Conservation (phyloP, 192 early-diverging fungal species). For the Coemansia sp. region DNA sequence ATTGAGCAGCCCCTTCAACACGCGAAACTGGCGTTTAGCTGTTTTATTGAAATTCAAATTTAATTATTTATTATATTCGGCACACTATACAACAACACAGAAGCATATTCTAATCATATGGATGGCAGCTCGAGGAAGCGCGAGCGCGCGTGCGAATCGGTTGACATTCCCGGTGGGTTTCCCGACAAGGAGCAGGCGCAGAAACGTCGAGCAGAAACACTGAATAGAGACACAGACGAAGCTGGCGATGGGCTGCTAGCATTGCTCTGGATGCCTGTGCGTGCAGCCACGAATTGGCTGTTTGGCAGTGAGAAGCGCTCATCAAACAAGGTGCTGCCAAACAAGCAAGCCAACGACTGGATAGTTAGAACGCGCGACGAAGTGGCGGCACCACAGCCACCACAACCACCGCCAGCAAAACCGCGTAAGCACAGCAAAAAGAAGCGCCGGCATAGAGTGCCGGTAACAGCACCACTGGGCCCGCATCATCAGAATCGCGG, state of each 20-base stretch:
- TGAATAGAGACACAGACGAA: background rate
- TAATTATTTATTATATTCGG: background rate
- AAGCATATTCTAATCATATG: background rate
- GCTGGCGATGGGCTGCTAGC: constrained; percentile 22
- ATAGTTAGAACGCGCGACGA: too few species aligned
- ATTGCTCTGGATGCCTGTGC: constrained; percentile 22
- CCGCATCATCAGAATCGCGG: background rate
- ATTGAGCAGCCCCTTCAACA: too few species aligned
- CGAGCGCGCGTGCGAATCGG: constrained; percentile 10
- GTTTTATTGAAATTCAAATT: too few species aligned
- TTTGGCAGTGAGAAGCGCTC: constrained; percentile 1
- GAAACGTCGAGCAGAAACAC: constrained; percentile 9
- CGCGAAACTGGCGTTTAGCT: too few species aligned
- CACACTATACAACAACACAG: background rate
- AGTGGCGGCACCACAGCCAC: too few species aligned
- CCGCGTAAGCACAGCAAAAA: background rate
- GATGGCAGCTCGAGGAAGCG: constrained; percentile 22
- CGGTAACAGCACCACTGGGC: background rate
- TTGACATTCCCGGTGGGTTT: constrained; percentile 37
- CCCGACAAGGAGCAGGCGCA: constrained; percentile 9
- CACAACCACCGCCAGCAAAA: background rate
- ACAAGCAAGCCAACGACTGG: too few species aligned
- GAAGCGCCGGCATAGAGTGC: background rate
- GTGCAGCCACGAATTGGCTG: constrained; percentile 30
- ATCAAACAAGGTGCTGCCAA: background rate